These are phyloP conservation scores for Fusarium sp. DNA, from an alignment of 2,329 filamentous ascomycete species.

Conservation along the genomic window DNA sequence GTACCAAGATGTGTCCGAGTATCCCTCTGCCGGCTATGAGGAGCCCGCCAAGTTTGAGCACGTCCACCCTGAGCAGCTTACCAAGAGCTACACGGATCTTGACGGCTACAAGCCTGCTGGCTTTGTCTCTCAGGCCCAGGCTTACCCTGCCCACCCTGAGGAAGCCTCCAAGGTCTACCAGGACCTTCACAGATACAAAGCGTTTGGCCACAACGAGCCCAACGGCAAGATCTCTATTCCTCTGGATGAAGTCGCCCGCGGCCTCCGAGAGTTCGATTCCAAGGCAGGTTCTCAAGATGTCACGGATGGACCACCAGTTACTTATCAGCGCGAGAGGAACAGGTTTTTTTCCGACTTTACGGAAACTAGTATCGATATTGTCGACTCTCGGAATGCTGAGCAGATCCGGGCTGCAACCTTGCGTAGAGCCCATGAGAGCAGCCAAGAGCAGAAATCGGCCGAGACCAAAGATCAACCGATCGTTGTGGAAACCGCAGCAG, in stretches of 20 bases:
- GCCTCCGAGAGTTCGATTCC: slow-evolving; percentile 54
- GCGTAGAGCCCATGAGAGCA: slow-evolving; percentile 40
- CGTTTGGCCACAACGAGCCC: slow-evolving; percentile 52
- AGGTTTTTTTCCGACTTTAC: slow-evolving; percentile 35
- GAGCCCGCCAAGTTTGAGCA: slow-evolving; percentile 42
- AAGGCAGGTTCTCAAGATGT: slow-evolving; percentile 45
- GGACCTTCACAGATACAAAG: slow-evolving; percentile 56
- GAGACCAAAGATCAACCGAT: slow-evolving; percentile 23
- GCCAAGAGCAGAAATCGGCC: slow-evolving; percentile 19
- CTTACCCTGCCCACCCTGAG: slow-evolving; percentile 49
- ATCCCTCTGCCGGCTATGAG: slow-evolving; percentile 47
- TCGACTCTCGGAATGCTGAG: slow-evolving; percentile 46
- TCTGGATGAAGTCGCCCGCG: slow-evolving; percentile 49
- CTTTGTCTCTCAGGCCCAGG: slow-evolving; percentile 45
- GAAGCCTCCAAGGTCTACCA: slow-evolving; percentile 54
- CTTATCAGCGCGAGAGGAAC: slow-evolving; percentile 40
- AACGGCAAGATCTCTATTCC: slow-evolving; percentile 46
- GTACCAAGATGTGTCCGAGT: slow-evolving; percentile 50
- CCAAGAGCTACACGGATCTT: slow-evolving; percentile 57
- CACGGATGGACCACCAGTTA: slow-evolving; percentile 39
- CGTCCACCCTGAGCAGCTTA: slow-evolving; percentile 53
- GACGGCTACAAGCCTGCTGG: slow-evolving; percentile 51
- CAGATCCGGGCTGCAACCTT: slow-evolving; percentile 49
- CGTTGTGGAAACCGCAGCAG: slow-evolving; percentile 5
- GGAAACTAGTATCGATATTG: slow-evolving; percentile 29